These are phyloP conservation scores for Canavalia gladiata DNA, from an alignment of 306 rosid genomes.

Conservation along the genomic window DNA sequence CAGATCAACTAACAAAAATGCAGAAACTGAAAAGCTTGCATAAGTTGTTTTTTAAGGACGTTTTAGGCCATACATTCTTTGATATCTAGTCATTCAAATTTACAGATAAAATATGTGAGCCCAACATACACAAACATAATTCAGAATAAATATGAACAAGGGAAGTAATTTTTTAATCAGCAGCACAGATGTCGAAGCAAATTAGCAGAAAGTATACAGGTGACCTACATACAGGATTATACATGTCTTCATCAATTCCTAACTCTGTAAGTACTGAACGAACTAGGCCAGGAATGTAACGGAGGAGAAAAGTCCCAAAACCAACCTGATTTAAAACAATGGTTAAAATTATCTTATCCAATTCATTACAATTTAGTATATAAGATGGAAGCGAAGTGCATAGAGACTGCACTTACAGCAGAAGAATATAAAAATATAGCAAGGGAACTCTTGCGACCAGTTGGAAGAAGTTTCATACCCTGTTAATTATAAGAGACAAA, in stretches of 20 bases:
- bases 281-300: conserved; percentile 73
- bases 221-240: conserved; percentile 95
- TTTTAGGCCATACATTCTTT: neutral
- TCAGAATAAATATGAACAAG: conserved; percentile 30
- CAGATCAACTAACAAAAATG: neutral
- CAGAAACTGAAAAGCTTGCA: neutral
- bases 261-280: conserved; percentile 69
- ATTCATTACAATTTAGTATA: conserved; percentile 38
- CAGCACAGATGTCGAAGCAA: conserved; percentile 40
- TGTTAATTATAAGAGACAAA: conserved; percentile 58
- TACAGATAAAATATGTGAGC: conserved; percentile 30
- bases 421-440: conserved; percentile 81
- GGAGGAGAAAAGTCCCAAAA: conserved; percentile 79
- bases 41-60: neutral
- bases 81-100: conserved; percentile 20
- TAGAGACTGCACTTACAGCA: conserved; percentile 65
- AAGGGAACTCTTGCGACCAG: conserved; percentile 87
- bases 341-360: conserved; percentile 40
- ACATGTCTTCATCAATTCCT: conserved; percentile 92
- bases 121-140: conserved; percentile 31
- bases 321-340: conserved; percentile 72
- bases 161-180: conserved; percentile 10
- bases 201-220: conserved; percentile 51
- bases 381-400: conserved; percentile 19
- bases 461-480: conserved; percentile 98